These are phyloP conservation scores for Oryza nivara DNA, from an alignment of 176 grass and related monocot species.

Conservation along the genomic window DNA sequence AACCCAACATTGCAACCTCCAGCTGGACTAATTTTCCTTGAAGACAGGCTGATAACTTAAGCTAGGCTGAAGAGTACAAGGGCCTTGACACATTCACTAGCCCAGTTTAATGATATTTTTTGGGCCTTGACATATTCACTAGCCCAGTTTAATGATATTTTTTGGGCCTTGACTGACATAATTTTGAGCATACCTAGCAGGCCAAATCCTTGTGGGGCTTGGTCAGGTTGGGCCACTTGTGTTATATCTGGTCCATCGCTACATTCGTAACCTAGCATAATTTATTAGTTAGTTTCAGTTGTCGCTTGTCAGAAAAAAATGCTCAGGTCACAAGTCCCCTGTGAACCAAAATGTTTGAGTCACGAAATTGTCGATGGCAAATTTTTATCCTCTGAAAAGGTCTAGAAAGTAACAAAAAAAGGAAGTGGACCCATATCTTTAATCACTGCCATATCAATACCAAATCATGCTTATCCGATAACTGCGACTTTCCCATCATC, in stretches of 20 bases:
- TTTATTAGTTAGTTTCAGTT: neutral
- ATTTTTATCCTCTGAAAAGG: neutral
- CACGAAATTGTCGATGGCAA: neutral
- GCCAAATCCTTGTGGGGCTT: neutral
- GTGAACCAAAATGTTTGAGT: neutral
- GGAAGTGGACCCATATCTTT: conserved; percentile 9
- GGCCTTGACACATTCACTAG: neutral
- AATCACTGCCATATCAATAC: conserved; percentile 11
- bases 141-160: neutral
- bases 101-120: neutral
- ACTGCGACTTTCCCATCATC: neutral
- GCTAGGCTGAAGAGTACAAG: neutral
- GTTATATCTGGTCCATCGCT: neutral
- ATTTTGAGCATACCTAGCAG: neutral
- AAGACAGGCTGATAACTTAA: neutral
- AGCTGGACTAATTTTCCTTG: neutral
- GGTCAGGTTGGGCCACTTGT: neutral
- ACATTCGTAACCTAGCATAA: neutral
- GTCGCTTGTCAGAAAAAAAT: neutral
- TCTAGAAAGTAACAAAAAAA: conserved; percentile 11
- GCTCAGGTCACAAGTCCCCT: neutral
- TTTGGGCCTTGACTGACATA: neutral
- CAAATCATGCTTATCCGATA: neutral
- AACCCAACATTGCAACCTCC: neutral
- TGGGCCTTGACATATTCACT: neutral